A percentile compares a stretch with the other conserved stretches of the same genome.
phyloP scores from a whole-genome alignment of 345 rosid genomes.

The Hypericum perforatum region DNA sequence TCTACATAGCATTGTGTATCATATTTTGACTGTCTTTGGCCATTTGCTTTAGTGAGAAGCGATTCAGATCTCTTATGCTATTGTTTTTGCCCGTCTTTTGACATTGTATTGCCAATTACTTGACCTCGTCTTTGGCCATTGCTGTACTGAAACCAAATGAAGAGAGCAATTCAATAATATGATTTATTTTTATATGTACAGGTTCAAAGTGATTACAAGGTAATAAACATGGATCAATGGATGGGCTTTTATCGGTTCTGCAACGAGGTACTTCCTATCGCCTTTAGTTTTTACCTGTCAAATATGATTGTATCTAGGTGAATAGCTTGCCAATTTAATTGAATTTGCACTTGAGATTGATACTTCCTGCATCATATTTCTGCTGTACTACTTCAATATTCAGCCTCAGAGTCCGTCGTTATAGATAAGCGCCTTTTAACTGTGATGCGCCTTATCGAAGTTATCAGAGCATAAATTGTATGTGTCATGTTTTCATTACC shows the following conservation, averaged over 20 bases:
- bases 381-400: too few species aligned
- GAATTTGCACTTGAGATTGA: too few species aligned
- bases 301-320: too few species aligned
- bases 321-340: too few species aligned
- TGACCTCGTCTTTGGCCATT: too few species aligned
- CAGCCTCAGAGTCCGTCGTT: too few species aligned
- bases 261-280: conserved; percentile 17
- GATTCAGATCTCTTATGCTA: neutral
- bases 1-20: too few species aligned
- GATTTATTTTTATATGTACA: conserved; percentile 8
- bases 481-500: neutral
- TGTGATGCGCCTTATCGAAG: too few species aligned
- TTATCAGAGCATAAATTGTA: too few species aligned
- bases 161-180: neutral
- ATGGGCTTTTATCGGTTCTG: conserved; percentile 24
- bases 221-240: conserved; percentile 32
- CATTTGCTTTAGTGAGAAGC: neutral
- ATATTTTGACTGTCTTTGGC: neutral
- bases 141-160: neutral
- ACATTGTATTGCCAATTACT: too few species aligned
- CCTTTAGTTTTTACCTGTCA: neutral
- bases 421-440: too few species aligned
- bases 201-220: conserved; percentile 27
- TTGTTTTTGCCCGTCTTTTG: too few species aligned
- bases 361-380: neutral